Evolutionary conservation across 441 rosid species (phyloP).

Genomic region (Arabidopsis lyrata): DNA sequence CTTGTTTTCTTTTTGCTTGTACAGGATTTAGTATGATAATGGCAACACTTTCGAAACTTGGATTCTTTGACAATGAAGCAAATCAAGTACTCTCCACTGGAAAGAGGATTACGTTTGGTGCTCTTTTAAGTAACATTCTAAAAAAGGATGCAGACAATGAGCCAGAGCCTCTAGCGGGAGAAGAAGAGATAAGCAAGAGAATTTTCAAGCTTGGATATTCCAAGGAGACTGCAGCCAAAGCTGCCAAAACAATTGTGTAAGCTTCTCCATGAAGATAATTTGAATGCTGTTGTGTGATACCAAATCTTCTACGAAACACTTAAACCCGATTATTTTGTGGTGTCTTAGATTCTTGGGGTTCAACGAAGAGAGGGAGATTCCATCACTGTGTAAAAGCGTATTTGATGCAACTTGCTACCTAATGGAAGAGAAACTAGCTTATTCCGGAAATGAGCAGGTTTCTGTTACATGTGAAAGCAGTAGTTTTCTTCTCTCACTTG

Average conservation of each 20-base stretch:
- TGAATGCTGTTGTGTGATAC: slow-evolving; percentile 7
- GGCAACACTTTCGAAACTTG: slow-evolving; percentile 77
- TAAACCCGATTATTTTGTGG: slow-evolving; percentile 12
- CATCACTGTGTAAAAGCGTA: slow-evolving; percentile 64
- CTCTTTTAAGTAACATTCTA: slow-evolving; percentile 67
- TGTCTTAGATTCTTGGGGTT: slow-evolving; percentile 76
- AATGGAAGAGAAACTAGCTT: slow-evolving; percentile 89
- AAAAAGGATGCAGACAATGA: slow-evolving; percentile 43
- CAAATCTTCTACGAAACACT: slow-evolving; percentile 7
- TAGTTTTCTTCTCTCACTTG: background rate
- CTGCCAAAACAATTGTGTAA: slow-evolving; percentile 81
- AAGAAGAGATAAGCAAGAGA: slow-evolving; percentile 64
- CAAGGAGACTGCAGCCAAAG: slow-evolving; percentile 64
- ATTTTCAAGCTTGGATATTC: slow-evolving; percentile 69
- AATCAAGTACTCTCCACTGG: slow-evolving; percentile 55
- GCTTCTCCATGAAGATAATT: slow-evolving; percentile 22
- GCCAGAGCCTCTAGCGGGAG: slow-evolving; percentile 49
- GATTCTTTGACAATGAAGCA: slow-evolving; percentile 61
- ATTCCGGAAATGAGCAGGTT: slow-evolving; percentile 83
- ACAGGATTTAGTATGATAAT: slow-evolving; percentile 80
- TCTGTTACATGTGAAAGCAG: slow-evolving; percentile 11
- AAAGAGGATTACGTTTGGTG: slow-evolving; percentile 56
- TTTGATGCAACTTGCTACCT: slow-evolving; percentile 74
- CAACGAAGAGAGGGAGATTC: slow-evolving; percentile 66
- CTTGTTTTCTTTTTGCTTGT: slow-evolving; percentile 23